A percentile compares a stretch with the other conserved stretches of the same genome.
These are phyloP conservation scores for Pogostemon cablin DNA, from an alignment of 257 asterid genomes.

Conservation along the genomic window DNA sequence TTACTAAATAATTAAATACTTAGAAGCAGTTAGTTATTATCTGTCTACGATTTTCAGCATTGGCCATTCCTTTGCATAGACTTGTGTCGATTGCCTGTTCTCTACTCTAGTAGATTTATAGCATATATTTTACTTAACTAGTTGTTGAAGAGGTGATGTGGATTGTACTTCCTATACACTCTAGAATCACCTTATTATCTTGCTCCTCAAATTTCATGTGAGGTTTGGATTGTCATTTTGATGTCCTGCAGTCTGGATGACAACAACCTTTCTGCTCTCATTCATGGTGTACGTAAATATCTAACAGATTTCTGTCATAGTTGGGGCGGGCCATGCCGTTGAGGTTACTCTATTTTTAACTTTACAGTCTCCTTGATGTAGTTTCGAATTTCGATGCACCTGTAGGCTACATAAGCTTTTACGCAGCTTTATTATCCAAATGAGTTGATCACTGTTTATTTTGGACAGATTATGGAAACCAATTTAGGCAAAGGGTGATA, in stretches of 20 bases:
- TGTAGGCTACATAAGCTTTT: too few species aligned
- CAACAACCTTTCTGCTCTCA: background rate
- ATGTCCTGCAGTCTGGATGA: slow-evolving; percentile 11
- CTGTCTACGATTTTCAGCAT: background rate
- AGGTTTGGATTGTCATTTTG: background rate
- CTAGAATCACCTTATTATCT: background rate
- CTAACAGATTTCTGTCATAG: background rate
- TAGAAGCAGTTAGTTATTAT: background rate
- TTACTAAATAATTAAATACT: background rate
- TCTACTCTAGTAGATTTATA: background rate
- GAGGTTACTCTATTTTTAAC: too few species aligned
- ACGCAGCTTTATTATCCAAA: too few species aligned
- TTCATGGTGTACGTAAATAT: background rate
- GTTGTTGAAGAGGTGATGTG: too few species aligned
- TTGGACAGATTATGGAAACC: too few species aligned
- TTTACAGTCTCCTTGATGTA: too few species aligned
- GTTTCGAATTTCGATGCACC: too few species aligned
- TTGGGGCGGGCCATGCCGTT: too few species aligned
- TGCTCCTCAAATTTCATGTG: background rate
- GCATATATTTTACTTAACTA: too few species aligned
- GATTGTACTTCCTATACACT: too few species aligned
- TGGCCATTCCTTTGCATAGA: background rate
- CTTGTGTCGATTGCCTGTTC: slow-evolving; percentile 7
- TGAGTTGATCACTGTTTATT: too few species aligned
- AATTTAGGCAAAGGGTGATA: background rate